Evolutionary conservation across 2,329 filamentous ascomycete species (phyloP).

Genomic region (Aureobasidium sp.): DNA sequence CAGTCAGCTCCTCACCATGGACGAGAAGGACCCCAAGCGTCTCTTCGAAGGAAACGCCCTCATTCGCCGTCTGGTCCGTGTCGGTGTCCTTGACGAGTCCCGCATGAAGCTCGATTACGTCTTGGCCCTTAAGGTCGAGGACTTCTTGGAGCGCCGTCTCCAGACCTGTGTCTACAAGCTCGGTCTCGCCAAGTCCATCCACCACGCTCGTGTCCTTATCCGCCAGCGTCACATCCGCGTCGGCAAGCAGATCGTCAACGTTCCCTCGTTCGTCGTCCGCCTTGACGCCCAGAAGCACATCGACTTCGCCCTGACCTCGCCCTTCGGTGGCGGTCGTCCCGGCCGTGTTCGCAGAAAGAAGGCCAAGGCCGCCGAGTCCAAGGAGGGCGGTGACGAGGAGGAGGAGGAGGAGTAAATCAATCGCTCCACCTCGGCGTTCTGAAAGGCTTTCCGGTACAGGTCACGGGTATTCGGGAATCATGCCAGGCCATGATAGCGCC

Average conservation of each 20-base stretch:
- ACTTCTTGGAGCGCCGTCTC: slow-evolving; percentile 99
- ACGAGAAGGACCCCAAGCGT: slow-evolving; percentile 99
- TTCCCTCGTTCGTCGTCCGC: slow-evolving; percentile 98
- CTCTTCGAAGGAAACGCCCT: slow-evolving; percentile 99
- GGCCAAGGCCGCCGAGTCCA: slow-evolving; percentile 89
- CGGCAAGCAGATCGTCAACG: slow-evolving; percentile 99
- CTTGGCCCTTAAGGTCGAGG: slow-evolving; percentile 96
- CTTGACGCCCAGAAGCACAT: slow-evolving; percentile 99
- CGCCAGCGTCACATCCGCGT: slow-evolving; percentile 99
- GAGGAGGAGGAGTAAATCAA: slow-evolving; percentile 62
- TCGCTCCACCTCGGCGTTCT: slow-evolving; percentile 17
- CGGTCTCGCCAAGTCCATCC: slow-evolving; percentile 98
- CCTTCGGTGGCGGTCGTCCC: slow-evolving; percentile 93
- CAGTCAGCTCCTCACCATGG: slow-evolving; percentile 98
- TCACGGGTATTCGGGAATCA: slow-evolving; percentile 11
- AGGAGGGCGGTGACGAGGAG: slow-evolving; percentile 72
- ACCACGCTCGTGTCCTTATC: slow-evolving; percentile 99
- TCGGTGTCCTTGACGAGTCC: slow-evolving; percentile 99
- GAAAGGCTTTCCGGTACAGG: not conserved
- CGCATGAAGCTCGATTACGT: slow-evolving; percentile 99
- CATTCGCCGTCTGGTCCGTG: slow-evolving; percentile 99
- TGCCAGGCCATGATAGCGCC: slow-evolving; percentile 13
- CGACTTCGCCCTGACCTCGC: slow-evolving; percentile 95
- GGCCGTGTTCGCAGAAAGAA: slow-evolving; percentile 99
- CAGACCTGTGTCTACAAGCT: slow-evolving; percentile 99